These are phyloP conservation scores for Volvox reticuliferus DNA, from an alignment of 139 green algal genomes.

Conservation along the genomic window DNA sequence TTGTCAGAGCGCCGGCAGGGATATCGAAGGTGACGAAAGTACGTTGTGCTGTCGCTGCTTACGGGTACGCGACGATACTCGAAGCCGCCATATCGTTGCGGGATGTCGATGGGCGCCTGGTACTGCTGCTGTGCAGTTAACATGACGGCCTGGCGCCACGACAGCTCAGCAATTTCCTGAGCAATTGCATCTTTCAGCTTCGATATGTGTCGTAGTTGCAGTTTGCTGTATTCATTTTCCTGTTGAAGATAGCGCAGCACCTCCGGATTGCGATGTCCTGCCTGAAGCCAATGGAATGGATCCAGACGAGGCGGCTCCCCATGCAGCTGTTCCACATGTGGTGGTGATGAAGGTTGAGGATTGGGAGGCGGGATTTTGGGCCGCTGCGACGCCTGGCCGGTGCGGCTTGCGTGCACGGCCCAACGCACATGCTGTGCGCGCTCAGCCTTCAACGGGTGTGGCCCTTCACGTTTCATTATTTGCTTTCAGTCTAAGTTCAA, in stretches of 20 bases:
- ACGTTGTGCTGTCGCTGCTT: neutral
- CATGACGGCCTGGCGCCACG: constrained; percentile 22
- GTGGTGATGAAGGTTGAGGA: neutral
- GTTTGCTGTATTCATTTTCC: constrained; percentile 24
- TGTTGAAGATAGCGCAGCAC: constrained; percentile 27
- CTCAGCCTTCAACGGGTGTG: neutral
- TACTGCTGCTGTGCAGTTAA: neutral
- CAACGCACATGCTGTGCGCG: neutral
- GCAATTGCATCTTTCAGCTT: neutral
- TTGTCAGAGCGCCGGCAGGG: neutral
- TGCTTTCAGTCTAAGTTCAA: neutral
- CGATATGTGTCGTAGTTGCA: neutral
- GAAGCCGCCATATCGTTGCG: neutral
- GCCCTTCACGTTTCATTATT: neutral
- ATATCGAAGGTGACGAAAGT: neutral
- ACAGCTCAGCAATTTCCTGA: constrained; percentile 8
- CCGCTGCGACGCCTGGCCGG: neutral
- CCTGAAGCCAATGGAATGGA: constrained; percentile 13
- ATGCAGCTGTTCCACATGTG: neutral
- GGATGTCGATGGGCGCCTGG: neutral
- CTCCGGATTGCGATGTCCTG: neutral
- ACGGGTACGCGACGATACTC: constrained; percentile 1
- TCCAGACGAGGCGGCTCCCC: neutral
- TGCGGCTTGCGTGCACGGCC: neutral
- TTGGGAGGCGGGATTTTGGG: neutral